phyloP scores from a whole-genome alignment of 345 rosid species.

The Syzygium oleosum region DNA sequence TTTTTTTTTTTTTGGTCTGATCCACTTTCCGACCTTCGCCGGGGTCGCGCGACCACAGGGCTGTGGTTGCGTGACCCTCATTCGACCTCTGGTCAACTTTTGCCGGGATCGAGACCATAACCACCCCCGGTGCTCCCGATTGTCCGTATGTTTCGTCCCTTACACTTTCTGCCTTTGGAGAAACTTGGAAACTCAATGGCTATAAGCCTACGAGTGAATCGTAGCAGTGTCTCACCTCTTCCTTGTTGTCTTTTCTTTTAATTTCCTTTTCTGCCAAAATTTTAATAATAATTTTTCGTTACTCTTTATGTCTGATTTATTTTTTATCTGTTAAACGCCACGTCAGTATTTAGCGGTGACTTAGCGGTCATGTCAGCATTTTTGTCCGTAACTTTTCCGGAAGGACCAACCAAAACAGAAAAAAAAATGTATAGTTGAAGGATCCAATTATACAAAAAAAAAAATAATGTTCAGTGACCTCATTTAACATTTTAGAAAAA shows the following conservation, averaged over 20 bases:
- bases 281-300: background rate
- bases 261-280: background rate
- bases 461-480: background rate
- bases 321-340: background rate
- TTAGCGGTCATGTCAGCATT: background rate
- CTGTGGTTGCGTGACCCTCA: too few species aligned
- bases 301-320: background rate
- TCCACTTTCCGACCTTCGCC: background rate
- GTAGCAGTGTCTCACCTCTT: background rate
- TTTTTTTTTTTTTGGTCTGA: background rate
- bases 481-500: background rate
- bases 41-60: too few species aligned
- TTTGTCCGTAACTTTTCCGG: background rate
- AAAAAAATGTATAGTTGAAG: background rate
- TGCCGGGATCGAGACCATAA: too few species aligned
- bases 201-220: background rate
- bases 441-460: background rate
- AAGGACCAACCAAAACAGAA: background rate
- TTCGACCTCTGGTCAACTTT: too few species aligned
- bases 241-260: background rate
- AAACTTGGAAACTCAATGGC: too few species aligned
- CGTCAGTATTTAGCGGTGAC: background rate
- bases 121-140: too few species aligned
- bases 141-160: too few species aligned
- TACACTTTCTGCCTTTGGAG: too few species aligned